Conservation (phyloP, 2,329 filamentous ascomycete genomes). For the Penicillium paneum region DNA sequence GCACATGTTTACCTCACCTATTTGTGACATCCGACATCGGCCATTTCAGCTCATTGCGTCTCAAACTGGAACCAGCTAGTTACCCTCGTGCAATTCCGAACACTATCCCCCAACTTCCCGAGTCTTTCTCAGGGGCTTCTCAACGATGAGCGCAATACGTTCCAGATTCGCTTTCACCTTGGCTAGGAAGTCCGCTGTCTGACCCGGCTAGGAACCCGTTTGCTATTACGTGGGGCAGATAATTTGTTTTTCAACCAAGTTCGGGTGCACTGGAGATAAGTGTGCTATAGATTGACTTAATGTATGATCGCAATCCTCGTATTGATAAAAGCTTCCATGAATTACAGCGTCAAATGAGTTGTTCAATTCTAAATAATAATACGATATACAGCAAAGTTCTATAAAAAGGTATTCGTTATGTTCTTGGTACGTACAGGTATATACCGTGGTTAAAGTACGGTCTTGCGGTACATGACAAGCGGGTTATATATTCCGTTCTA, state of each 20-base stretch:
- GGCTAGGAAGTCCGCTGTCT: background rate
- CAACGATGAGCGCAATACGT: background rate
- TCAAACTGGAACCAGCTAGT: slow-evolving; percentile 14
- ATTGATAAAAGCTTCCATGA: background rate
- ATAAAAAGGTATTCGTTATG: background rate
- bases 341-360: background rate
- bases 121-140: slow-evolving; percentile 12
- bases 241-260: background rate
- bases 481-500: slow-evolving; percentile 2
- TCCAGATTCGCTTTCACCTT: background rate
- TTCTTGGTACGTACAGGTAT: slow-evolving; percentile 5
- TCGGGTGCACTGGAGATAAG: background rate
- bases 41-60: slow-evolving; percentile 19
- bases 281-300: background rate
- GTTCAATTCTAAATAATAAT: background rate
- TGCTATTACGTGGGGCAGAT: background rate
- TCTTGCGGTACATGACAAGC: background rate
- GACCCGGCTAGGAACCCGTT: background rate
- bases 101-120: slow-evolving; percentile 17
- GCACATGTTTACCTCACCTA: background rate
- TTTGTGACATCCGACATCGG: slow-evolving; percentile 17
- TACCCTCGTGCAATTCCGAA: slow-evolving; percentile 13
- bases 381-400: background rate
- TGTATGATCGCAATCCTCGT: background rate
- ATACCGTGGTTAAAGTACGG: background rate